Evolutionary conservation across 768 basidiomycete genomes (phyloP).

Genomic region (Crepidotus variabilis): DNA sequence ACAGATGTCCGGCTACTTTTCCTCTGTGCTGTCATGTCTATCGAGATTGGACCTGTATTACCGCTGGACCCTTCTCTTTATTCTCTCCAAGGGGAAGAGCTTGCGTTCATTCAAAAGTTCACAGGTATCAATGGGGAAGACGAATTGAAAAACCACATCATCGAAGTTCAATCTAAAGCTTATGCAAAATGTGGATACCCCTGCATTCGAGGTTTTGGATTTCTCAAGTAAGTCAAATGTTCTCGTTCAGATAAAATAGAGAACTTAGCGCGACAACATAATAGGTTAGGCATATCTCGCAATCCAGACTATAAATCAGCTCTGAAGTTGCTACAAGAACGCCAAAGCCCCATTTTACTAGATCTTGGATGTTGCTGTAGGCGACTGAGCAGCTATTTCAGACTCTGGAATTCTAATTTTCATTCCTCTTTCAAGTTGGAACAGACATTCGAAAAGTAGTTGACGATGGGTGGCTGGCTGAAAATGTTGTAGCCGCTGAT

Average conservation of each 20-base stretch:
- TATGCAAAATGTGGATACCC: conserved; percentile 28
- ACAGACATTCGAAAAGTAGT: conserved; percentile 35
- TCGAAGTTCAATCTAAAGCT: conserved; percentile 33
- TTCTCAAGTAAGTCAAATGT: conserved; percentile 32
- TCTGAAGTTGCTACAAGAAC: conserved; percentile 21
- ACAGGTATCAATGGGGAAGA: conserved; percentile 34
- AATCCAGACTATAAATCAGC: conserved; percentile 29
- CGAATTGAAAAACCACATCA: conserved; percentile 36
- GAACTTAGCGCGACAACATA: no score
- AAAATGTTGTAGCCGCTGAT: conserved; percentile 34
- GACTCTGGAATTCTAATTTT: no score
- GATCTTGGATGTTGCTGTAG: conserved; percentile 44
- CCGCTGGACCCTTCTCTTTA: conserved; percentile 23
- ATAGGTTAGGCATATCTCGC: no score
- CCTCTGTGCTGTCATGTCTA: no score
- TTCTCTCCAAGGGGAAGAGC: conserved; percentile 21
- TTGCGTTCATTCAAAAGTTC: conserved; percentile 30
- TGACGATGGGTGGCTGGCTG: conserved; percentile 34
- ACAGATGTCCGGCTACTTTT: no score
- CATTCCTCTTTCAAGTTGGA: no score
- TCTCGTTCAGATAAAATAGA: no score
- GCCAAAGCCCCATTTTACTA: conserved; percentile 30
- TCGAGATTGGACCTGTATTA: no score
- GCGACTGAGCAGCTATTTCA: no score
- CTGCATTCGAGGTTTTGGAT: conserved; percentile 33